Base-by-base conservation (phyloP, 1,284 basidiomycete species). In the Malassezia equina region DNA sequence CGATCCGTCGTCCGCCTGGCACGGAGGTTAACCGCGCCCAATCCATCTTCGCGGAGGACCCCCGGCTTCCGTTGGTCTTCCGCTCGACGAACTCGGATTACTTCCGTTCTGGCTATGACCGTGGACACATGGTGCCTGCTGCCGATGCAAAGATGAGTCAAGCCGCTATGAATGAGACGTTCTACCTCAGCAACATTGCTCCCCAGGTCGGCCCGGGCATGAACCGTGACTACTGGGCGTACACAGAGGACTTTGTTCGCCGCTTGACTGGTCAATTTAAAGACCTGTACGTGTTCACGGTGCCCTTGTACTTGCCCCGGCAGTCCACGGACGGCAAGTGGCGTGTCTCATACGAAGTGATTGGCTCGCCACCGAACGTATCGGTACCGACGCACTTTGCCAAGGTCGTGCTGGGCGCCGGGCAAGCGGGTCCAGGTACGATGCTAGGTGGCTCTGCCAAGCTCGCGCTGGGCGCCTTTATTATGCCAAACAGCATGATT, bases 191-290 rank as follows among this genome's bases (percentile, higher is more conserved):
- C 4, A 99, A 99, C 73, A 96, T 98, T 52, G 91, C 94, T 0
- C 94, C 94, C 32, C 94, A 98, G 80, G 90, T 98, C 11, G 94
- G 94, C 2, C 87, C 83, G 42, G 93, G 93, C 0, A 98, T 98
- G 80, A 99, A 98, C 74, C 80, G 94, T 51, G 90, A 98, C 74
- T 98, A 90, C 88, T 70, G 68, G 67, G 69, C 68, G 11, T 64
- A 66, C 40, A 64, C 62, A 2, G 94, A 98, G 76, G 86, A 94
- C 68, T 98, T 93, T 84, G 93, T 90, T 73, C 81, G 94, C 25
- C 81, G 85, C 8, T 80, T 98, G 40, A 96, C 93, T 0, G 80
- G 78, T 21, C 81, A 80, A 24, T 98, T 95, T 74, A 79, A 86
- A 47, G 90, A 98, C 71, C 90, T 98, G 46, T 98, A 93, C 75